Evolutionary conservation across 202 grass and related monocot species (phyloP).

Genomic region (Saccharum hybrid): DNA sequence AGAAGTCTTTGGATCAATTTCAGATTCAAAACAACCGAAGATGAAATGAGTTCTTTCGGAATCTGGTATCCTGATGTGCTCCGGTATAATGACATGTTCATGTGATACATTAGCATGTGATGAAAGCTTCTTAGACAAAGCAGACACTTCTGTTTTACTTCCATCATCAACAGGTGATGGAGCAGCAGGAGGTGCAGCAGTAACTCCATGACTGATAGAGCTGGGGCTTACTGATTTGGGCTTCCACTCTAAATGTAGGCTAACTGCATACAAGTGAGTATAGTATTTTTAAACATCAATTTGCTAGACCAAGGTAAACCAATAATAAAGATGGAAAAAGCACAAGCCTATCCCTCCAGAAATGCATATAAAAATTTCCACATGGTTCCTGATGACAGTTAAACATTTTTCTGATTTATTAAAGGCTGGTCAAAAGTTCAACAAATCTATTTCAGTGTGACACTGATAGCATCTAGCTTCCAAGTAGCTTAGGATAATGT

Average conservation of each 20-base stretch:
- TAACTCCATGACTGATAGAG: conserved; percentile 34
- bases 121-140: conserved; percentile 65
- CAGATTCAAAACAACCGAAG: conserved; percentile 66
- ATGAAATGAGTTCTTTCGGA: conserved; percentile 52
- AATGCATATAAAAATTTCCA: background rate
- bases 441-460: background rate
- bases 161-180: conserved; percentile 40
- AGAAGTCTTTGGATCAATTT: conserved; percentile 26
- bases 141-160: conserved; percentile 33
- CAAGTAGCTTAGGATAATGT: background rate
- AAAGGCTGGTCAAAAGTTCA: conserved; percentile 1
- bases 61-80: conserved; percentile 68
- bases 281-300: conserved; percentile 7
- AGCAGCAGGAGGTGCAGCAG: conserved; percentile 30
- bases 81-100: conserved; percentile 73
- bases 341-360: background rate
- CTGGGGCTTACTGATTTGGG: conserved; percentile 64
- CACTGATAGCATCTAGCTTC: conserved; percentile 9
- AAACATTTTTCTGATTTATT: background rate
- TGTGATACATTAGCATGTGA: conserved; percentile 60
- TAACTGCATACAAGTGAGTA: conserved; percentile 46
- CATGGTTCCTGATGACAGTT: background rate
- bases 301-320: background rate
- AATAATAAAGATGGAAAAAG: conserved; percentile 16
- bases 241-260: conserved; percentile 73